phyloP scores from a whole-genome alignment of 2,329 filamentous ascomycete genomes.

The Clonostachys rosea region DNA sequence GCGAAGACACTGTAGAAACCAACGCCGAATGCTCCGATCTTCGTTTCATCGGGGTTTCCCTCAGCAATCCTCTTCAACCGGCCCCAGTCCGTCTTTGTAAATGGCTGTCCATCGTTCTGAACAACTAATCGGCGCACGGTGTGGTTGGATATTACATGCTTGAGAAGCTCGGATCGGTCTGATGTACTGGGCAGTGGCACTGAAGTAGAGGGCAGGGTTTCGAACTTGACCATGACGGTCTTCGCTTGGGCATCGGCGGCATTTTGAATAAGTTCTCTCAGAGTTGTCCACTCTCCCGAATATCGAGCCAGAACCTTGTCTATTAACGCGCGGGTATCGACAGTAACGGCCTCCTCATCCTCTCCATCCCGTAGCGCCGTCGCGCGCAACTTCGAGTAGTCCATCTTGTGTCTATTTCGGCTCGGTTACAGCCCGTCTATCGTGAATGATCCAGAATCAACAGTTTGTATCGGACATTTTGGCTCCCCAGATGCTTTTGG shows the following conservation, averaged over 20 bases:
- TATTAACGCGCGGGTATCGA: slow-evolving; percentile 93
- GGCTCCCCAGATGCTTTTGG: not conserved
- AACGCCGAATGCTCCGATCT: slow-evolving; percentile 97
- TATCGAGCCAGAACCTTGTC: slow-evolving; percentile 97
- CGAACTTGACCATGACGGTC: slow-evolving; percentile 86
- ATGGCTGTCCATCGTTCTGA: slow-evolving; percentile 85
- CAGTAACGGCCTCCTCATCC: slow-evolving; percentile 94
- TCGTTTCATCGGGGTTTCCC: slow-evolving; percentile 97
- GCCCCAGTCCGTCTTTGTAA: slow-evolving; percentile 87
- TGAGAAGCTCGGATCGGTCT: slow-evolving; percentile 67
- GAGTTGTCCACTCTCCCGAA: slow-evolving; percentile 86
- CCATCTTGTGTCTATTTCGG: slow-evolving; percentile 40
- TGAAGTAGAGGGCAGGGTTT: slow-evolving; percentile 78
- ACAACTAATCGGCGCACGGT: slow-evolving; percentile 85
- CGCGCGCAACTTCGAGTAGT: slow-evolving; percentile 74
- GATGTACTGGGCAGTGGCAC: slow-evolving; percentile 65
- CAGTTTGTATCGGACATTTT: not conserved
- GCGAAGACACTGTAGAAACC: slow-evolving; percentile 99
- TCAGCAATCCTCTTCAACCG: slow-evolving; percentile 96
- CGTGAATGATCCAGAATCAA: not conserved
- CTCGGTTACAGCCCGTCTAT: not conserved
- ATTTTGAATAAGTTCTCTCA: slow-evolving; percentile 95
- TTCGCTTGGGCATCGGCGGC: slow-evolving; percentile 94
- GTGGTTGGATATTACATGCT: slow-evolving; percentile 80
- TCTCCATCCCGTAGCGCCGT: slow-evolving; percentile 81